phyloP scores from a whole-genome alignment of 805 yeast species.

The Scheffersomyces amazonensis region DNA sequence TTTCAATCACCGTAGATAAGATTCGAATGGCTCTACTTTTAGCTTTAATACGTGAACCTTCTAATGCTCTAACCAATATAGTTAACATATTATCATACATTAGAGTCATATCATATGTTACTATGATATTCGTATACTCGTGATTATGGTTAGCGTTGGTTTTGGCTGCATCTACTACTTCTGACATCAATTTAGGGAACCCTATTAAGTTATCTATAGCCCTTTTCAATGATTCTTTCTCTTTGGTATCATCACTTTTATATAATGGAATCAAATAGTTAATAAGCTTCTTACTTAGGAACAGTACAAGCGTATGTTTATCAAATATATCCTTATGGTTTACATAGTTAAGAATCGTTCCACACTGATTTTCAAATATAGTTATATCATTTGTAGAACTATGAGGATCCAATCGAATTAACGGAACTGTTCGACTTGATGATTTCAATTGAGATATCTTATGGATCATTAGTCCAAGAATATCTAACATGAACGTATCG shows the following conservation, averaged over 20 bases:
- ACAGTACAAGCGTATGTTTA: not conserved
- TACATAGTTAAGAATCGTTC: too few species aligned
- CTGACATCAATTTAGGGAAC: too few species aligned
- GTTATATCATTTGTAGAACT: too few species aligned
- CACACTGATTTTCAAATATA: too few species aligned
- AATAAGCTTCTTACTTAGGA: not conserved
- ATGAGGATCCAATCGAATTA: too few species aligned
- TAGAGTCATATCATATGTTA: constrained; percentile 26
- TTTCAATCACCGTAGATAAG: constrained; percentile 51
- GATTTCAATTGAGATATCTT: too few species aligned
- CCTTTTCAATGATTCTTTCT: not conserved
- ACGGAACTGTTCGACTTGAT: too few species aligned
- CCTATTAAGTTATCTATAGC: too few species aligned
- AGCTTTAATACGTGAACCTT: constrained; percentile 28
- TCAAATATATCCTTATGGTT: too few species aligned
- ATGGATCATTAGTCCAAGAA: not conserved
- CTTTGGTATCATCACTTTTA: not conserved
- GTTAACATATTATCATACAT: constrained; percentile 53
- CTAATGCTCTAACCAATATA: constrained; percentile 38
- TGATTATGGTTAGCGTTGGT: too few species aligned
- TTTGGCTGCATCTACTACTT: too few species aligned
- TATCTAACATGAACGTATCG: not conserved
- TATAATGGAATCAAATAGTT: not conserved
- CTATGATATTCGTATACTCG: constrained; percentile 19
- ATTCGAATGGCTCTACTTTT: constrained; percentile 62